Percentiles rank a stretch among this genome's conserved stretches.
phyloP scores from a whole-genome alignment of 192 early-diverging fungal species.

The Podila epigama region DNA sequence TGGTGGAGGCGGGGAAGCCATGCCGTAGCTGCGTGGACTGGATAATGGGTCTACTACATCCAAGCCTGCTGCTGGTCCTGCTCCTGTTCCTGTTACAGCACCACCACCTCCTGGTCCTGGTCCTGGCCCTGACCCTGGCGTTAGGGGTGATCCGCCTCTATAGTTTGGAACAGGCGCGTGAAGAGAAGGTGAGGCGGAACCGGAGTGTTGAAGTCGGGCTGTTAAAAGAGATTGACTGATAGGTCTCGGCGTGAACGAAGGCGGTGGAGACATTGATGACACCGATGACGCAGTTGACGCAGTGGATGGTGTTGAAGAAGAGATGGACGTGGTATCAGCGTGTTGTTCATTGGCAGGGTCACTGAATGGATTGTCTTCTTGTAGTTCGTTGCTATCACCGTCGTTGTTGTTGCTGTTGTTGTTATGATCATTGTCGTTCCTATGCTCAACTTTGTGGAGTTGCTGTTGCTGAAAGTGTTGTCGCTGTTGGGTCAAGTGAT shows the following conservation, averaged over 20 bases:
- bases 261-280: no score
- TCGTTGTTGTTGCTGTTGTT: neutral
- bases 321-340: no score
- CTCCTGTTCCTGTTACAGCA: neutral
- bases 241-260: slow-evolving; percentile 11
- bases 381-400: neutral
- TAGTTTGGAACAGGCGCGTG: slow-evolving; percentile 35
- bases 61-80: neutral
- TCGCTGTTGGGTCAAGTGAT: neutral
- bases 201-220: slow-evolving; percentile 17
- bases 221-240: slow-evolving; percentile 36
- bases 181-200: slow-evolving; percentile 14
- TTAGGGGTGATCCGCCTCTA: neutral
- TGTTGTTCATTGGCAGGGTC: slow-evolving; percentile 21
- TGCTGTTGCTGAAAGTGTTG: no score
- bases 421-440: neutral
- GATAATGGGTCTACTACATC: no score
- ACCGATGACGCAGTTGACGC: slow-evolving; percentile 1
- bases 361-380: slow-evolving; percentile 29
- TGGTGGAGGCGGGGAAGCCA: slow-evolving; percentile 33
- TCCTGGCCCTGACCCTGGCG: neutral
- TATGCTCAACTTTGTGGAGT: no score
- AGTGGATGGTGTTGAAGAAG: neutral
- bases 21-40: slow-evolving; percentile 6
- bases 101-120: neutral